Base-by-base conservation (phyloP, 345 rosid genomes). In the Dipteronia sinensis region DNA sequence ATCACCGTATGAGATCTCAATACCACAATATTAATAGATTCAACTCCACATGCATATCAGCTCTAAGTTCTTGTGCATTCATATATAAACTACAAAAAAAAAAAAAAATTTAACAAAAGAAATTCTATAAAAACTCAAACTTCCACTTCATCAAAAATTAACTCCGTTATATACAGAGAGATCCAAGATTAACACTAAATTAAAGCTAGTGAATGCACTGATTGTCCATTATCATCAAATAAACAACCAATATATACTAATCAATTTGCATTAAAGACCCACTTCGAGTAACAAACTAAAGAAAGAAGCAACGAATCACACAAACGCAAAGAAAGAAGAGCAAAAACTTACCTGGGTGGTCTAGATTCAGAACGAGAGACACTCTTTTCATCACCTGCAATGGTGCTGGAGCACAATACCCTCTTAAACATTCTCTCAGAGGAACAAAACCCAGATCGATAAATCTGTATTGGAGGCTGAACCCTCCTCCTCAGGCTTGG, bases 401-500 rank as follows among this genome's bases (percentile, higher is more conserved):
- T 16, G 75, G 84, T 38, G 85, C 88, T 83, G 59, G 89, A 89
- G 77, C 98, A 92, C 44, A 85, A 78, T 19, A 90, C 87, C 89
- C 89, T 87, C 76, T 73, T 84, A 46, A 81, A 81, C 55, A 75
- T 74, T 78, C 87, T 73, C 70, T 66, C 78, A 13, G 76, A 80
- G 64, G 87, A 77, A 80, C 81, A 78, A 83, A 88, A 81, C 85
- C 93, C 93, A 91, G 90, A 93, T 92, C 93, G 88, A 83, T 77
- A 84, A 81, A 84, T 70, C 67, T 85, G 76, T n/a, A 82, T 73
- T 66, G 89, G 87, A 83, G 87, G 87, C 79, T 78, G 84, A 77
- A 78, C 64, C 86, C 67, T 82, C 78, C 82, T 84, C 68, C 85
- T 87, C 49, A 86, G 31, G 67, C 77, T 80, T 22, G 96, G 90